These are phyloP conservation scores for Cyclotella choctawhatcheeana DNA, from an alignment of 108 stramenopile genomes.

Conservation along the genomic window DNA sequence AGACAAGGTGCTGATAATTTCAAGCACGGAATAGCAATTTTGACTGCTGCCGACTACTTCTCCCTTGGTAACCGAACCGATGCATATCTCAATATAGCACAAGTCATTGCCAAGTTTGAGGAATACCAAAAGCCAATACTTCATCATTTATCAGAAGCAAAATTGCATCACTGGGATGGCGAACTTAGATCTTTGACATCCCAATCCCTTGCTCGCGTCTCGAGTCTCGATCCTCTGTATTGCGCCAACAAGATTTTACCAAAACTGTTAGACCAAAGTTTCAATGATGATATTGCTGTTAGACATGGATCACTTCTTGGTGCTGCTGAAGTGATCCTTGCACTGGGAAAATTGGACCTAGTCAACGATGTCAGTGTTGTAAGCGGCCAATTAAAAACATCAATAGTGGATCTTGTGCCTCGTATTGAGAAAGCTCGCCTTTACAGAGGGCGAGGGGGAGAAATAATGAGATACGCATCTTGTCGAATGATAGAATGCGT, in stretches of 20 bases:
- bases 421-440: conserved; percentile 93
- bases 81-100: conserved; percentile 79
- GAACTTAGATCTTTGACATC: conserved; percentile 84
- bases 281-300: conserved; percentile 65
- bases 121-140: conserved; percentile 85
- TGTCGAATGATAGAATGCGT: conserved; percentile 93
- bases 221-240: conserved; percentile 60
- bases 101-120: conserved; percentile 79
- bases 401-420: conserved; percentile 74
- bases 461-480: conserved; percentile 92
- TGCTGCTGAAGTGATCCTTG: conserved; percentile 82
- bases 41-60: conserved; percentile 96
- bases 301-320: conserved; percentile 91
- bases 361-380: conserved; percentile 22
- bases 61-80: conserved; percentile 92
- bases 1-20: conserved; percentile 82
- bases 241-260: conserved; percentile 71
- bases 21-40: conserved; percentile 92
- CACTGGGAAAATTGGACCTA: conserved; percentile 56
- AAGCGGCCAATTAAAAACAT: conserved; percentile 23
- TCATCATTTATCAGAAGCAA: conserved; percentile 71
- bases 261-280: conserved; percentile 65
- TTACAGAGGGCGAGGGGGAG: conserved; percentile 96
- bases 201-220: conserved; percentile 70
- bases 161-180: conserved; percentile 93